Evolutionary conservation across 768 basidiomycete species (phyloP).

Genomic region (Russula sp.): DNA sequence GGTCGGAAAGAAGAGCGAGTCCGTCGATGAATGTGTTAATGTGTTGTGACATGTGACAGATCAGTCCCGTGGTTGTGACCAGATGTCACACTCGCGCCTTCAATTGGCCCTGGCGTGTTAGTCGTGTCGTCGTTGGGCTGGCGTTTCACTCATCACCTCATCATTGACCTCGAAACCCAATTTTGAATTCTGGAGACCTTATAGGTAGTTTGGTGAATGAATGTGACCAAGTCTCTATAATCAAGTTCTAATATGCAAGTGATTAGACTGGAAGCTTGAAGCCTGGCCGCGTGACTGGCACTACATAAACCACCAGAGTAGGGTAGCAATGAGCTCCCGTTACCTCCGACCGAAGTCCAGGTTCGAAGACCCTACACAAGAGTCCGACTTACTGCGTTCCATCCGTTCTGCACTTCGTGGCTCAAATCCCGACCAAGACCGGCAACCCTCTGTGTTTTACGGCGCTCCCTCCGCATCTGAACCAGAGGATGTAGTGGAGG

Average conservation of each 20-base stretch:
- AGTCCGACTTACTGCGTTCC: slow-evolving; percentile 50
- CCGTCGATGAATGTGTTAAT: no score
- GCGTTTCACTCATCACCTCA: background rate
- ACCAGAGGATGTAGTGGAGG: slow-evolving; percentile 46
- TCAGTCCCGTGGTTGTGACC: background rate
- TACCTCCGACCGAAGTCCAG: slow-evolving; percentile 18
- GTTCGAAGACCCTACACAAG: slow-evolving; percentile 24
- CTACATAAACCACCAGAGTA: background rate
- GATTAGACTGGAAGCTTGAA: slow-evolving; percentile 8
- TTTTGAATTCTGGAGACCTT: background rate
- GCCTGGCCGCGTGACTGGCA: no score
- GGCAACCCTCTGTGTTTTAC: slow-evolving; percentile 15
- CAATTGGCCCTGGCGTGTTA: no score
- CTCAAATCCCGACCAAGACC: slow-evolving; percentile 26
- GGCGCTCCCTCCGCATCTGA: slow-evolving; percentile 7
- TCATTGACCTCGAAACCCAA: background rate
- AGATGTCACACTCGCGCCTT: background rate
- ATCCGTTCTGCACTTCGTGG: slow-evolving; percentile 62
- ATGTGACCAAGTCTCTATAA: background rate
- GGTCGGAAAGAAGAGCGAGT: no score
- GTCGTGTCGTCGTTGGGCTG: background rate
- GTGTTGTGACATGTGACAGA: background rate
- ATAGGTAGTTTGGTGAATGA: slow-evolving; percentile 7
- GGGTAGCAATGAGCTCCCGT: slow-evolving; percentile 15
- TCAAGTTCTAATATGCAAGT: background rate